Conservation (phyloP, 768 basidiomycete species). For the Symmetrospora coprosmae region DNA sequence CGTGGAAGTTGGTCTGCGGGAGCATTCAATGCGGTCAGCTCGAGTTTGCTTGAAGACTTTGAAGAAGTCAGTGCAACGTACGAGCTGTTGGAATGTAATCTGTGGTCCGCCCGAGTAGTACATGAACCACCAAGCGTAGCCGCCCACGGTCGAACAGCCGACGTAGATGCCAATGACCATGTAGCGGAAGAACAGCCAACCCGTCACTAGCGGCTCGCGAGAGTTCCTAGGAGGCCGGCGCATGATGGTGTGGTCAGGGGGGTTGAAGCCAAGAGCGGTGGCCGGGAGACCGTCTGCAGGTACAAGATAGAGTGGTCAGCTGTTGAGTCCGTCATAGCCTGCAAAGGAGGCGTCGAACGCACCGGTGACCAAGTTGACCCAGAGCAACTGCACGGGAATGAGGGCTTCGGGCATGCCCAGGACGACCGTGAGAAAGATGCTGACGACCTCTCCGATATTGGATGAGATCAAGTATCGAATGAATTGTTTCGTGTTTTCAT, state of each 20-base stretch:
- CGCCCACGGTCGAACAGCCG: constrained; percentile 84
- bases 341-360: background rate
- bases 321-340: background rate
- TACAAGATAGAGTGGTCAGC: background rate
- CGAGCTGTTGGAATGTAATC: constrained; percentile 82
- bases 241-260: constrained; percentile 94
- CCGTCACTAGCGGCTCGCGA: constrained; percentile 75
- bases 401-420: constrained; percentile 99
- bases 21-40: background rate
- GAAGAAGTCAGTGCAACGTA: constrained; percentile 41
- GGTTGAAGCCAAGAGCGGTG: constrained; percentile 94
- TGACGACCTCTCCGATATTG: constrained; percentile 91
- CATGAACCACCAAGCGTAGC: constrained; percentile 99
- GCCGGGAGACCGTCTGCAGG: constrained; percentile 58
- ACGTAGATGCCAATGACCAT: constrained; percentile 86
- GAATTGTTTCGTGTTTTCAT: constrained; percentile 99
- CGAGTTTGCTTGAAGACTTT: background rate
- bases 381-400: constrained; percentile 91
- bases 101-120: constrained; percentile 79
- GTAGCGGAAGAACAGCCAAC: constrained; percentile 93
- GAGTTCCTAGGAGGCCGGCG: constrained; percentile 77
- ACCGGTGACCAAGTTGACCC: constrained; percentile 86
- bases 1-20: constrained; percentile 81
- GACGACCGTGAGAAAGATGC: constrained; percentile 88
- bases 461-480: constrained; percentile 95